These are phyloP conservation scores for Pueraria montana DNA, from an alignment of 306 rosid species.

Conservation along the genomic window DNA sequence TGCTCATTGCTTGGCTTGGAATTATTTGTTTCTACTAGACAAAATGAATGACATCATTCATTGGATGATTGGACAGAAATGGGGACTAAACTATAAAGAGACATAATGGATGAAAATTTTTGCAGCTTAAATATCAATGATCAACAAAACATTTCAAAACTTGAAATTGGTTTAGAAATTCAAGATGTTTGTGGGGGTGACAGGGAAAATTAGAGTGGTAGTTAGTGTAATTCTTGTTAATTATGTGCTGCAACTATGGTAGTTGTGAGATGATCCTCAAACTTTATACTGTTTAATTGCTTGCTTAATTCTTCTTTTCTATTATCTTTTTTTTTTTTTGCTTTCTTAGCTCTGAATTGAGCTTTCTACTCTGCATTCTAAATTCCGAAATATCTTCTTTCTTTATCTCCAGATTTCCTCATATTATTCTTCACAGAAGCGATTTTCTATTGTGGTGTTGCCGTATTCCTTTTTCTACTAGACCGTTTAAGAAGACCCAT, in stretches of 20 bases:
- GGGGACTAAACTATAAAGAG: constrained; percentile 22
- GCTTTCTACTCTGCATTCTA: constrained; percentile 48
- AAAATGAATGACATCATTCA: constrained; percentile 7
- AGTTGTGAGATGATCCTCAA: constrained; percentile 22
- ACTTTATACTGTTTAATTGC: constrained; percentile 25
- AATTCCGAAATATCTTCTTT: constrained; percentile 37
- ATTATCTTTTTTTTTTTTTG: not conserved
- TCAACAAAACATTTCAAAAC: constrained; percentile 18
- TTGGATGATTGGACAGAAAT: constrained; percentile 40
- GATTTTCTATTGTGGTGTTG: constrained; percentile 93
- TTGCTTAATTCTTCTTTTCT: constrained; percentile 17
- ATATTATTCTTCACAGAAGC: constrained; percentile 98
- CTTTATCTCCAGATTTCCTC: constrained; percentile 84
- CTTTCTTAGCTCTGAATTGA: not conserved
- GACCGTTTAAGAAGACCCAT: constrained; percentile 73
- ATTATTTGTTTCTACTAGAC: constrained; percentile 21
- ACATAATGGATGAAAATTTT: constrained; percentile 33
- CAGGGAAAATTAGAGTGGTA: not conserved
- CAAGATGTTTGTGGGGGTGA: constrained; percentile 24
- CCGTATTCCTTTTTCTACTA: constrained; percentile 74
- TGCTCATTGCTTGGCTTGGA: constrained; percentile 36
- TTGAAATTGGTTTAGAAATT: constrained; percentile 31
- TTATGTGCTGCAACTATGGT: constrained; percentile 20
- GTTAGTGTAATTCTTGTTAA: constrained; percentile 28
- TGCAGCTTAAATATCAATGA: constrained; percentile 25